phyloP scores from a whole-genome alignment of 176 grass and related monocot genomes.

The Aechmea fasciata region DNA sequence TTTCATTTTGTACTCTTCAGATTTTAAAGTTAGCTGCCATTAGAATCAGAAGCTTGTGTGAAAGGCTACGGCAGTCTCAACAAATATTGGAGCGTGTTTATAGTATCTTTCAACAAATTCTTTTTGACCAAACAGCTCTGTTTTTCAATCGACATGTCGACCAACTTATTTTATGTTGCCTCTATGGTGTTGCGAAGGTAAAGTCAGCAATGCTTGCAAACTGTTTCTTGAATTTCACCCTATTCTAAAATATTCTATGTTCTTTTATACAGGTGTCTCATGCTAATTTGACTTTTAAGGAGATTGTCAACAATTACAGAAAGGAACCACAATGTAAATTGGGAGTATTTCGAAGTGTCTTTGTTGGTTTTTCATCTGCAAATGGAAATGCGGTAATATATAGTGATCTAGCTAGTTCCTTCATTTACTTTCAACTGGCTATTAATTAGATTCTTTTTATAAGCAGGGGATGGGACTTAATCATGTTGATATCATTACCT shows the following conservation, averaged over 20 bases:
- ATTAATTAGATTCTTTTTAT: slow-evolving; percentile 13
- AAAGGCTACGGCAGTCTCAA: slow-evolving; percentile 57
- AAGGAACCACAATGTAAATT: slow-evolving; percentile 80
- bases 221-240: slow-evolving; percentile 9
- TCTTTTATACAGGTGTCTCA: slow-evolving; percentile 50
- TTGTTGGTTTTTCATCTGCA: slow-evolving; percentile 40
- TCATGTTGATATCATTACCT: slow-evolving; percentile 78
- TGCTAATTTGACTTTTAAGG: slow-evolving; percentile 54
- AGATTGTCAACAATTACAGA: slow-evolving; percentile 67
- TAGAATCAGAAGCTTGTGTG: slow-evolving; percentile 84
- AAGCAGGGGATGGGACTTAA: slow-evolving; percentile 49
- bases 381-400: slow-evolving; percentile 44
- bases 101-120: slow-evolving; percentile 62
- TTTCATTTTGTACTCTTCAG: slow-evolving; percentile 29
- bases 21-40: slow-evolving; percentile 89
- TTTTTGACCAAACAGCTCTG: slow-evolving; percentile 57
- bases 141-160: slow-evolving; percentile 94
- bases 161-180: slow-evolving; percentile 83
- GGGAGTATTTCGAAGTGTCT: slow-evolving; percentile 61
- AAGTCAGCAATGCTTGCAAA: not conserved
- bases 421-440: slow-evolving; percentile 19
- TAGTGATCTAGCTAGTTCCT: slow-evolving; percentile 10
- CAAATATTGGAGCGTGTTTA: slow-evolving; percentile 57
- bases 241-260: slow-evolving; percentile 25
- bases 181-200: slow-evolving; percentile 97